Evolutionary conservation across 352 stramenopile species (phyloP).

Genomic region (Plasmopara viticola): DNA sequence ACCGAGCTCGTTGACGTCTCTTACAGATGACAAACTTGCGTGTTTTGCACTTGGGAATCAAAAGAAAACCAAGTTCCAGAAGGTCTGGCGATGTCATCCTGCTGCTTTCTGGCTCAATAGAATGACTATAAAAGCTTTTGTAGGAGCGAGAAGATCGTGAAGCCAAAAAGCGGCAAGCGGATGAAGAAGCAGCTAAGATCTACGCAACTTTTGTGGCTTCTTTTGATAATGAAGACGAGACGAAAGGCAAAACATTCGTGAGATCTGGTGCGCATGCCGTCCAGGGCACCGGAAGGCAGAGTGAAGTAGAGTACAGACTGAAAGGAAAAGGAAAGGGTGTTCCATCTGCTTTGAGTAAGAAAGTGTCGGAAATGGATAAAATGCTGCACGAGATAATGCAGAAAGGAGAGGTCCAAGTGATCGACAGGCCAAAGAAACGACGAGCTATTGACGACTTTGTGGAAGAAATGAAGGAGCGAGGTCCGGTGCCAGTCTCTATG

Average conservation of each 20-base stretch:
- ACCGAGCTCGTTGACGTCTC: constrained; percentile 49
- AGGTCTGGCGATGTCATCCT: constrained; percentile 27
- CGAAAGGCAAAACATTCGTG: constrained; percentile 60
- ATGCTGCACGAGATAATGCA: constrained; percentile 73
- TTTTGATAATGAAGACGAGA: constrained; percentile 74
- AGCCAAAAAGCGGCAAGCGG: constrained; percentile 73
- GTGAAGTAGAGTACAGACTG: constrained; percentile 30
- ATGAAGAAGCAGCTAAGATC: constrained; percentile 82
- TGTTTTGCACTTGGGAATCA: constrained; percentile 70
- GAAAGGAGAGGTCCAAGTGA: constrained; percentile 24
- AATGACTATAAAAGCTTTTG: constrained; percentile 6
- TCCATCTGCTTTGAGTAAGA: constrained; percentile 12
- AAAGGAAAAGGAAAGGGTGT: constrained; percentile 14
- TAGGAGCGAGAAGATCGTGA: constrained; percentile 77
- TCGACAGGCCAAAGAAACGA: constrained; percentile 33
- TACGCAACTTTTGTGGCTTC: constrained; percentile 88
- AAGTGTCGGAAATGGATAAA: constrained; percentile 57
- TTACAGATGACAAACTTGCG: constrained; percentile 77
- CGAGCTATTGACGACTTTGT: constrained; percentile 86
- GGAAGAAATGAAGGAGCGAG: constrained; percentile 82
- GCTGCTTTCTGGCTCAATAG: constrained; percentile 6
- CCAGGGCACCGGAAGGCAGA: constrained; percentile 1
- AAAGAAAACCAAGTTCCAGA: constrained; percentile 86
- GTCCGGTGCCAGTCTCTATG: constrained; percentile 19
- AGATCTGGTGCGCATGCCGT: constrained; percentile 19